phyloP scores from a whole-genome alignment of 208 protist genomes.

The Herpetomonas tarakana region DNA sequence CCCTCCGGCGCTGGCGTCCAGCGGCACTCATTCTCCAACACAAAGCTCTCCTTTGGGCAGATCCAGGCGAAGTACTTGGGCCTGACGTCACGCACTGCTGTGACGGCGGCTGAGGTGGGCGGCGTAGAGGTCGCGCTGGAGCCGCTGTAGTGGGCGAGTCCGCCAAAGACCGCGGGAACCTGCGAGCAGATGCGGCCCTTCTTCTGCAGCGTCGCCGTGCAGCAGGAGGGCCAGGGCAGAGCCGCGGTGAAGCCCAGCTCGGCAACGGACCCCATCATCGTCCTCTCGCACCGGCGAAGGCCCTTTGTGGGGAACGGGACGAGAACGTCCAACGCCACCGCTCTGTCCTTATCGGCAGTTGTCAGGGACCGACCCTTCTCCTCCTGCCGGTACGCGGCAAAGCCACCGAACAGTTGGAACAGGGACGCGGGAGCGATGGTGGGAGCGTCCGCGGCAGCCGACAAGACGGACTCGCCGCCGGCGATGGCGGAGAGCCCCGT shows the following conservation, averaged over 20 bases:
- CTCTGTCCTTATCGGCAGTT: not conserved
- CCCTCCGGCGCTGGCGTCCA: slow-evolving; percentile 57
- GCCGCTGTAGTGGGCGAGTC: slow-evolving; percentile 15
- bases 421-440: slow-evolving; percentile 32
- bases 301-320: slow-evolving; percentile 46
- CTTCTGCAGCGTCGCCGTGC: slow-evolving; percentile 53
- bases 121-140: not conserved
- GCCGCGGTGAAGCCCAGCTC: slow-evolving; percentile 58
- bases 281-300: slow-evolving; percentile 39
- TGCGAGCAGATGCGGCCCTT: slow-evolving; percentile 39
- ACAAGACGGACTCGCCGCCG: slow-evolving; percentile 6
- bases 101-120: not conserved
- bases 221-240: slow-evolving; percentile 70
- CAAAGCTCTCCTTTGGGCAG: slow-evolving; percentile 57
- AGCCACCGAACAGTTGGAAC: slow-evolving; percentile 77
- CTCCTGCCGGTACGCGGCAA: slow-evolving; percentile 37
- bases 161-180: slow-evolving; percentile 58
- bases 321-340: slow-evolving; percentile 56
- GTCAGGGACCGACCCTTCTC: slow-evolving; percentile 3
- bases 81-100: not conserved
- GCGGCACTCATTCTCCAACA: slow-evolving; percentile 34
- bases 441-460: slow-evolving; percentile 6
- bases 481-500: not conserved
- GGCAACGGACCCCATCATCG: slow-evolving; percentile 19
- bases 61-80: slow-evolving; percentile 77